These are phyloP conservation scores for Viola odorata DNA, from an alignment of 345 rosid species.

Conservation along the genomic window DNA sequence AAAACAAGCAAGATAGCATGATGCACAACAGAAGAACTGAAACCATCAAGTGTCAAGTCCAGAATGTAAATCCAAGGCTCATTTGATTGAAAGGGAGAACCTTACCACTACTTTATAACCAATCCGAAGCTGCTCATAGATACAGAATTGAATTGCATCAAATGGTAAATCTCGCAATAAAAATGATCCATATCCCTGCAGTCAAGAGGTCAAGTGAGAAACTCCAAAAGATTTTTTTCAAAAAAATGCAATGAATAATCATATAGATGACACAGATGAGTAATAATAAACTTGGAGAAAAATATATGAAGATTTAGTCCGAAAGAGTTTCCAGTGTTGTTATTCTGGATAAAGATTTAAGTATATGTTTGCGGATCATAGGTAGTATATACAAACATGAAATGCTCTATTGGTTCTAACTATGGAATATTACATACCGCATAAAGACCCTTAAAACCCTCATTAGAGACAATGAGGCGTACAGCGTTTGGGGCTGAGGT, in stretches of 20 bases:
- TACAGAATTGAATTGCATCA: slow-evolving; percentile 95
- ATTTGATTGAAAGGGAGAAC: slow-evolving; percentile 8
- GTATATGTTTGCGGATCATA: too few relatives aligned
- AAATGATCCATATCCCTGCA: slow-evolving; percentile 88
- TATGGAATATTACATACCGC: slow-evolving; percentile 43
- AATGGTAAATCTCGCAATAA: slow-evolving; percentile 87
- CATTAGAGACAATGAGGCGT: slow-evolving; percentile 60
- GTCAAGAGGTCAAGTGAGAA: slow-evolving; percentile 6
- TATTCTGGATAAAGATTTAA: too few relatives aligned
- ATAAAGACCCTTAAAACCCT: slow-evolving; percentile 85
- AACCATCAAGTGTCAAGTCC: too few relatives aligned
- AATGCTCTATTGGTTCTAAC: not conserved
- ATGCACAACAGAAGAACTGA: not conserved
- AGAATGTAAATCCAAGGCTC: not conserved
- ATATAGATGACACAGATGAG: too few relatives aligned
- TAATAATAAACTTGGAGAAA: too few relatives aligned
- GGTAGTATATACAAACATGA: not conserved
- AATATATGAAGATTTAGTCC: too few relatives aligned
- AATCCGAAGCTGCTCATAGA: slow-evolving; percentile 88
- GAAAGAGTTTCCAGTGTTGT: too few relatives aligned
- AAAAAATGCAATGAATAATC: too few relatives aligned
- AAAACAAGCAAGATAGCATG: not conserved
- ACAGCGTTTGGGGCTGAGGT: slow-evolving; percentile 80
- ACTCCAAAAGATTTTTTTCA: not conserved
- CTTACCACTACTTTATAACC: slow-evolving; percentile 81